Conservation (phyloP, 306 rosid species). For the Acacia confusa region DNA sequence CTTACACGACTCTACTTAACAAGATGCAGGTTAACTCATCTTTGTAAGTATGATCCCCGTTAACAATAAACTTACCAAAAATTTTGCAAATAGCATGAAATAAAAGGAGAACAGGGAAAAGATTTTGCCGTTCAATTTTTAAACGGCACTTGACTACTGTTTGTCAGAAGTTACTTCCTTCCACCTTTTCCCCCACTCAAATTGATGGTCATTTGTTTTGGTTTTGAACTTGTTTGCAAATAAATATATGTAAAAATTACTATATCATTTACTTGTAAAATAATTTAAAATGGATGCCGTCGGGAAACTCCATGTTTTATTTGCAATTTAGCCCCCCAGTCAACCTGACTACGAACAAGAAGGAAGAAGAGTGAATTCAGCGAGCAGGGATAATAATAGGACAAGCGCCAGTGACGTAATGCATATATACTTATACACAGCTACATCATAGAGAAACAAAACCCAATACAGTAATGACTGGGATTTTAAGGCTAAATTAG, state of each 20-base stretch:
- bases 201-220: too few species aligned
- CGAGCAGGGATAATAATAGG: conserved; percentile 37
- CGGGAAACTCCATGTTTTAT: background rate
- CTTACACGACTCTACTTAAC: too few species aligned
- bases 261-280: background rate
- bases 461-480: conserved; percentile 48
- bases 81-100: too few species aligned
- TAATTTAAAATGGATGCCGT: background rate
- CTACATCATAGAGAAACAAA: conserved; percentile 37
- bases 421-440: conserved; percentile 50
- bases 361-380: conserved; percentile 28
- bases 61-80: too few species aligned
- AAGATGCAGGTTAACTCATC: too few species aligned
- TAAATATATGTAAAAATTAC: background rate
- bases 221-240: background rate
- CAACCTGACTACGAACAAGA: conserved; percentile 6
- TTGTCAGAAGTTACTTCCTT: too few species aligned
- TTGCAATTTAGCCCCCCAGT: background rate
- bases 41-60: too few species aligned
- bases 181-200: too few species aligned
- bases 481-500: conserved; percentile 47
- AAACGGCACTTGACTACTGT: too few species aligned
- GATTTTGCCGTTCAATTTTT: too few species aligned
- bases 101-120: too few species aligned
- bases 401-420: conserved; percentile 40